Conservation (phyloP, 768 basidiomycete genomes). For the Rhodocollybia butyracea region DNA sequence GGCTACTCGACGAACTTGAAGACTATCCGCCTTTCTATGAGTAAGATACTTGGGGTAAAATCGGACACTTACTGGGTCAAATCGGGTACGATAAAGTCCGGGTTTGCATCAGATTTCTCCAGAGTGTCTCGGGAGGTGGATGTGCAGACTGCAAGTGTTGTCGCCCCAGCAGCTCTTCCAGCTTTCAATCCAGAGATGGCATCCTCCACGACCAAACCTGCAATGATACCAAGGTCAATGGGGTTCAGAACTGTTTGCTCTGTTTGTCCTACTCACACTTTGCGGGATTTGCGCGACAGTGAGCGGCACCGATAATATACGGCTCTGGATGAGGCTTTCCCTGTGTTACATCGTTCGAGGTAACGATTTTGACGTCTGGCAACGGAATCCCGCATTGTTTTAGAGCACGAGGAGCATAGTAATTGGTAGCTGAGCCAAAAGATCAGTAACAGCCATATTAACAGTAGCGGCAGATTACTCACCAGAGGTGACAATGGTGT, state of each 20-base stretch:
- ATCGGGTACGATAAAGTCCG: slow-evolving; percentile 69
- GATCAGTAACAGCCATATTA: slow-evolving; percentile 5
- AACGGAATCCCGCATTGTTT: slow-evolving; percentile 56
- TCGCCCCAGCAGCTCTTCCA: slow-evolving; percentile 73
- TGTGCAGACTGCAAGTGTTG: slow-evolving; percentile 81
- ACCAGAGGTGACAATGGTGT: slow-evolving; percentile 89
- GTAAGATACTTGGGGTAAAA: neutral
- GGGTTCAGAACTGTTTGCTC: too few species aligned
- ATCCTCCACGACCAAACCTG: slow-evolving; percentile 87
- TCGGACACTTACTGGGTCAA: slow-evolving; percentile 52
- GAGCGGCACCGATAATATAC: slow-evolving; percentile 73
- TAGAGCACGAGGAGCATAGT: slow-evolving; percentile 68
- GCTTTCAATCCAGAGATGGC: slow-evolving; percentile 79
- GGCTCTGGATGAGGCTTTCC: slow-evolving; percentile 92
- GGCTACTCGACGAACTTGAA: neutral
- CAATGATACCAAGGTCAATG: too few species aligned
- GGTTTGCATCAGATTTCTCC: slow-evolving; percentile 31
- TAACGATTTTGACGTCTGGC: slow-evolving; percentile 62
- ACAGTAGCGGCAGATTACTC: neutral
- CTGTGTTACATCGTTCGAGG: slow-evolving; percentile 62
- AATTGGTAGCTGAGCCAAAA: slow-evolving; percentile 56
- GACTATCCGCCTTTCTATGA: neutral
- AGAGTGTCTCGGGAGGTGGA: slow-evolving; percentile 61
- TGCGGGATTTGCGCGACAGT: slow-evolving; percentile 49
- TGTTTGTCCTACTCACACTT: slow-evolving; percentile 43